Percentiles rank a stretch among this genome's conserved stretches.
Evolutionary conservation across 2,329 filamentous ascomycete species (phyloP).

Genomic region (Aspergillus calidoustus): DNA sequence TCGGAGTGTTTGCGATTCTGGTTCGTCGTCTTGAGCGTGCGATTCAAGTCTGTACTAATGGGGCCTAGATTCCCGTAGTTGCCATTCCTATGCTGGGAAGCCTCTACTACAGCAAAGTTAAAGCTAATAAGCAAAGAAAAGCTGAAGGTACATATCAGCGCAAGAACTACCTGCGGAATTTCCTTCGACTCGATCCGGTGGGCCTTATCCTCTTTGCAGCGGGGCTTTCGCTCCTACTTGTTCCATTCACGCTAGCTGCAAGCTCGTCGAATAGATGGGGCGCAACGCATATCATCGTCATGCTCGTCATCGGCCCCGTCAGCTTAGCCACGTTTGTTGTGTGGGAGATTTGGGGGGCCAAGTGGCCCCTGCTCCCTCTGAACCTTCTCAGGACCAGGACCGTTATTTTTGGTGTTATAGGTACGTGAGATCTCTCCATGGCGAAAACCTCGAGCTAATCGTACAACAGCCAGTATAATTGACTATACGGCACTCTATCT

Average conservation of each 20-base stretch:
- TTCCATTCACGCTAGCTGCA: neutral
- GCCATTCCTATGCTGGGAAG: neutral
- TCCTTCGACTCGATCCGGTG: neutral
- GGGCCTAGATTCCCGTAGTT: neutral
- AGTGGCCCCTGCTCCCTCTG: neutral
- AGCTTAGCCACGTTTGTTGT: neutral
- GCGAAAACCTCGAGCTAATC: neutral
- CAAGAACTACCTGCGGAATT: neutral
- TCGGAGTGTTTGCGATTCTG: neutral
- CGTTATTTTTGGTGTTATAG: neutral
- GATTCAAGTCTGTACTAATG: neutral
- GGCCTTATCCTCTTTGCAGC: neutral
- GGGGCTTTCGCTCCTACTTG: neutral
- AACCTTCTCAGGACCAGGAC: neutral
- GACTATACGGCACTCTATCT: neutral
- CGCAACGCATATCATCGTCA: neutral
- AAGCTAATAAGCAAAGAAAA: neutral
- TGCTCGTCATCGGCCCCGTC: neutral
- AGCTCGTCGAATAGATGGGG: neutral
- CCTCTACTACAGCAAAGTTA: neutral
- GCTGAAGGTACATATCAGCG: neutral
- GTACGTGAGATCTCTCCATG: neutral
- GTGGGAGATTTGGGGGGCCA: neutral
- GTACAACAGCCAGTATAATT: neutral
- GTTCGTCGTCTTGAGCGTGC: neutral